A percentile compares a stretch with the other conserved stretches of the same genome.
Conservation (phyloP, 2,329 filamentous ascomycete species). For the Aureobasidium zeae region DNA sequence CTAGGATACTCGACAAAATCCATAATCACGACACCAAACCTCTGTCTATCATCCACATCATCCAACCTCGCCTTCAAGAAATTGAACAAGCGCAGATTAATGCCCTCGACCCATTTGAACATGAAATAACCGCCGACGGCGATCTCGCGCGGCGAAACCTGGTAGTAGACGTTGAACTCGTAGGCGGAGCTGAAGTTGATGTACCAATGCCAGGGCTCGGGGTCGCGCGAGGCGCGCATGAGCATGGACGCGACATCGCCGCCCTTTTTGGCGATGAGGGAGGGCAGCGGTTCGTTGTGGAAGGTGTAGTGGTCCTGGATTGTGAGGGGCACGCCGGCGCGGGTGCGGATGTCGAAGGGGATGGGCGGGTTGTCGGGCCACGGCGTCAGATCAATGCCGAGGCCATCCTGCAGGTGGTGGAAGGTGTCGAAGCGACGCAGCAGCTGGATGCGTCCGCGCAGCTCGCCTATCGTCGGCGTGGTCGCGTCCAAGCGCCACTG, state of each 20-base stretch:
- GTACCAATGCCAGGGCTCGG: slow-evolving; percentile 29
- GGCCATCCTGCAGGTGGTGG: slow-evolving; percentile 19
- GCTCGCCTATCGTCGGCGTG: slow-evolving; percentile 26
- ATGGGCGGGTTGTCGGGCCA: slow-evolving; percentile 29
- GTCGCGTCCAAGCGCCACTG: slow-evolving; percentile 29
- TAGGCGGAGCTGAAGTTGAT: slow-evolving; percentile 39
- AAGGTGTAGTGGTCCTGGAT: slow-evolving; percentile 43
- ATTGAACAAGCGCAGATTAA: slow-evolving; percentile 34
- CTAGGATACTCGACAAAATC: slow-evolving; percentile 32
- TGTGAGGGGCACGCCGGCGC: slow-evolving; percentile 30
- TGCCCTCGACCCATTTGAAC: slow-evolving; percentile 36
- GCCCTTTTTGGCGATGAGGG: slow-evolving; percentile 34
- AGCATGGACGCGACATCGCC: slow-evolving; percentile 33
- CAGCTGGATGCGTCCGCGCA: slow-evolving; percentile 30
- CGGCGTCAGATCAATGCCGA: slow-evolving; percentile 28
- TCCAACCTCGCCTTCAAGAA: slow-evolving; percentile 24
- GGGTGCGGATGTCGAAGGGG: slow-evolving; percentile 32
- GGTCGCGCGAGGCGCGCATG: slow-evolving; percentile 25
- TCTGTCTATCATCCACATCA: slow-evolving; percentile 19
- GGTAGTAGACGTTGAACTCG: slow-evolving; percentile 33
- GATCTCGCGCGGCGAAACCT: slow-evolving; percentile 30
- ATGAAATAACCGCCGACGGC: slow-evolving; percentile 37
- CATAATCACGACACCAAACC: slow-evolving; percentile 30
- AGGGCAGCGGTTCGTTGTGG: slow-evolving; percentile 30
- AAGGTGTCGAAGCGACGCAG: slow-evolving; percentile 26